Percentiles rank a stretch among this genome's conserved stretches.
These are phyloP conservation scores for Yamadazyma philogaea DNA, from an alignment of 805 yeast species.

Conservation along the genomic window DNA sequence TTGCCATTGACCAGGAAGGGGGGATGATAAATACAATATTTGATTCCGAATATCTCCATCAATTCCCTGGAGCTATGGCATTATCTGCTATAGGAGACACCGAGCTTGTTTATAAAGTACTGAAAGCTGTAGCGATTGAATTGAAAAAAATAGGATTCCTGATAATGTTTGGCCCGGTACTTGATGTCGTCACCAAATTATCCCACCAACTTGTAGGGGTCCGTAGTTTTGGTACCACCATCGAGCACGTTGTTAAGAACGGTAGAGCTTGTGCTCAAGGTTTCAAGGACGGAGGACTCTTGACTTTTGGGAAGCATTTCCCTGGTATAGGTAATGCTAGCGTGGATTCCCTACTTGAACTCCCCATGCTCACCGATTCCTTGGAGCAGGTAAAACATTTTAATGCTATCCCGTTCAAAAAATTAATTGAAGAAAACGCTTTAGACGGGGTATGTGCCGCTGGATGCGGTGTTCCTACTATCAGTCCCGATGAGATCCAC, in stretches of 20 bases:
- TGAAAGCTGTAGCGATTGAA: constrained; percentile 53
- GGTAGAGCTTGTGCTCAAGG: constrained; percentile 55
- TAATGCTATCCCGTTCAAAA: constrained; percentile 50
- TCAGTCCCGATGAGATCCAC: constrained; percentile 58
- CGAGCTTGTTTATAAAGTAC: constrained; percentile 48
- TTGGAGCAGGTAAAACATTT: constrained; percentile 49
- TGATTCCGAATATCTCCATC: constrained; percentile 50
- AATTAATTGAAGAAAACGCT: constrained; percentile 41
- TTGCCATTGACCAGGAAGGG: constrained; percentile 62
- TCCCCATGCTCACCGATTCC: constrained; percentile 58
- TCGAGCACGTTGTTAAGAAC: constrained; percentile 54
- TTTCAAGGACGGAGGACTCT: constrained; percentile 49
- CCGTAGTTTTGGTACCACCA: constrained; percentile 58
- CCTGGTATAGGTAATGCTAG: constrained; percentile 65
- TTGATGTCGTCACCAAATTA: constrained; percentile 56
- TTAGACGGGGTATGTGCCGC: constrained; percentile 59
- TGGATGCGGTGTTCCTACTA: constrained; percentile 62
- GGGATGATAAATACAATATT: constrained; percentile 60
- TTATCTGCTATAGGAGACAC: constrained; percentile 52
- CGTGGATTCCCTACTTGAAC: constrained; percentile 53
- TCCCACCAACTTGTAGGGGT: constrained; percentile 58
- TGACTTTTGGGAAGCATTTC: constrained; percentile 60
- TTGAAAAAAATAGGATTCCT: constrained; percentile 53
- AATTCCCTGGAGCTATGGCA: constrained; percentile 67
- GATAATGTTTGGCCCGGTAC: constrained; percentile 58